Conservation (phyloP, 2,329 filamentous ascomycete genomes). For the Zymoseptoria passerinii region DNA sequence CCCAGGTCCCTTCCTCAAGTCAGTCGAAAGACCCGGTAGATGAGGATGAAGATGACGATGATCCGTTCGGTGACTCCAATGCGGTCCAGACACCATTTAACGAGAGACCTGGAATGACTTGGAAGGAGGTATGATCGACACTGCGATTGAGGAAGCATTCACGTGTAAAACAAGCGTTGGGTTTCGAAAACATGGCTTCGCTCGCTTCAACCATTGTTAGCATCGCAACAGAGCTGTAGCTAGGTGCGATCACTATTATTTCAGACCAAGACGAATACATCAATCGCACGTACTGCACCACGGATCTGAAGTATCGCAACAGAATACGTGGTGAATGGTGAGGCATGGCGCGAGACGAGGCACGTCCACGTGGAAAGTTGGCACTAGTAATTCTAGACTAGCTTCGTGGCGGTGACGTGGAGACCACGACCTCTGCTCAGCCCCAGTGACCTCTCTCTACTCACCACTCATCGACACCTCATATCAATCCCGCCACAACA, state of each 20-base stretch:
- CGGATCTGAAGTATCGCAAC: no score
- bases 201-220: not conserved
- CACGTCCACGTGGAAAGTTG: not conserved
- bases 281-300: not conserved
- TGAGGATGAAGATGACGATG: conserved; percentile 66
- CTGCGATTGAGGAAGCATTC: not conserved
- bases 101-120: conserved; percentile 22
- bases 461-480: not conserved
- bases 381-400: conserved; percentile 2
- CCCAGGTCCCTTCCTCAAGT: conserved; percentile 10
- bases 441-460: not conserved
- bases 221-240: not conserved
- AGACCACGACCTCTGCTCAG: not conserved
- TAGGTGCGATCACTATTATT: not conserved
- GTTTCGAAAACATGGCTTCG: not conserved
- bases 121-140: conserved; percentile 30
- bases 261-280: not conserved
- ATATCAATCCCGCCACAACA: not conserved
- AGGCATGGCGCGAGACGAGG: not conserved
- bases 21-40: conserved; percentile 36
- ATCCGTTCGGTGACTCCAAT: conserved; percentile 81
- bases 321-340: not conserved
- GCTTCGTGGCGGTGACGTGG: conserved; percentile 10
- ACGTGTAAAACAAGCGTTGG: not conserved
- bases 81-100: conserved; percentile 49